Evolutionary conservation across 345 rosid species (phyloP).

Genomic region (Eucalyptus sp.): DNA sequence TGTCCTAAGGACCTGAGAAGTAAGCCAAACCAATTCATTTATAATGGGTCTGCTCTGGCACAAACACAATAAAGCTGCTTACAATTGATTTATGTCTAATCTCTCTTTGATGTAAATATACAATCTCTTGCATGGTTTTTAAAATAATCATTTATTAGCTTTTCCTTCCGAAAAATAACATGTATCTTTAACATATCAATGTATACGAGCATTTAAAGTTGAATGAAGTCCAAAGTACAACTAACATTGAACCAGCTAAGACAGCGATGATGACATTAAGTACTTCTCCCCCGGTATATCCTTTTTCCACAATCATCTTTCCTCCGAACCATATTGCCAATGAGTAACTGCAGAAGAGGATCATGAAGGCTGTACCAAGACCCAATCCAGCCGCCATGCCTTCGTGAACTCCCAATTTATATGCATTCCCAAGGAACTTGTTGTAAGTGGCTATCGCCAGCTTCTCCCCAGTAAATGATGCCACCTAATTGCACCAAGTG

Average conservation of each 20-base stretch:
- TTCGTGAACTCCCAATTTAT: constrained; percentile 12
- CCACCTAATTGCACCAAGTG: constrained; percentile 46
- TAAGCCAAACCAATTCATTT: neutral
- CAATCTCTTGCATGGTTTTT: neutral
- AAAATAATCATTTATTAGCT: neutral
- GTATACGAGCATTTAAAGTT: neutral
- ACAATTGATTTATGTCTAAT: neutral
- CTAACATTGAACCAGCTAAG: constrained; percentile 27
- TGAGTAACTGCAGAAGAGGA: constrained; percentile 11
- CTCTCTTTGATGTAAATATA: neutral
- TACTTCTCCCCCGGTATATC: constrained; percentile 20
- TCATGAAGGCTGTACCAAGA: constrained; percentile 1
- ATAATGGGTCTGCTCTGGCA: neutral
- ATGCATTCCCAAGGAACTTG: constrained; percentile 13
- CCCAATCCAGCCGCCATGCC: constrained; percentile 20
- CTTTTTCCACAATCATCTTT: constrained; percentile 25
- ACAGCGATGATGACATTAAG: constrained; percentile 23
- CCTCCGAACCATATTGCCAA: constrained; percentile 37
- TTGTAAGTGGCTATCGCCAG: constrained; percentile 8
- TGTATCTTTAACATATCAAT: neutral
- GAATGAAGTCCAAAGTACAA: neutral
- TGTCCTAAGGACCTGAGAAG: constrained; percentile 29
- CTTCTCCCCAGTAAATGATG: constrained; percentile 60
- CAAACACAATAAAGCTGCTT: neutral
- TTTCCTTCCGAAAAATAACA: neutral